Evolutionary conservation across 2,329 filamentous ascomycete genomes (phyloP), one percentile per base, ranked within the genome.

Genomic region (Microthyrium microscopicum): DNA sequence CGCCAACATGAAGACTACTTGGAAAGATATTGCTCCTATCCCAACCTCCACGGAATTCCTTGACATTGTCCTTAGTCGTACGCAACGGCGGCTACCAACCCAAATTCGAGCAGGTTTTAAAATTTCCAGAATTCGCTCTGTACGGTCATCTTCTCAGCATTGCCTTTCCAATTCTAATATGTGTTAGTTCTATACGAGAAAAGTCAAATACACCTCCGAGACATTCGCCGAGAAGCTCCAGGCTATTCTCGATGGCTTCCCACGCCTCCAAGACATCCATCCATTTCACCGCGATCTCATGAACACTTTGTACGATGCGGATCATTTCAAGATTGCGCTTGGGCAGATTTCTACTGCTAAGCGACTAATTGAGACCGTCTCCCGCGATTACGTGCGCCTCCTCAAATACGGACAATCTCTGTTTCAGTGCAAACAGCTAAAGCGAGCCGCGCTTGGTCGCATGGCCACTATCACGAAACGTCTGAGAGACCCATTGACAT

Each of bases 341-440:
- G 91, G 89, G 39, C 89, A 95, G 58, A 65, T 98, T 29, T 91
- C 84, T 27, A 95, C 89, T 4, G 89, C 89, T 33, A 95, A 94
- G 64, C 81, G 91, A 51, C 64, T 95, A 43, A 91, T 98, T 36
- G 89, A 98, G 68, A 91, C 85, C 35, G 89, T 98, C 15, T 25
- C 82, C 39, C 73, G 89, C 52, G 89, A 98, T 57, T 98, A 98
- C 52, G 84, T 98, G 41, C 82, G 89, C 44, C 71, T 98, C 29
- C 71, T 92, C 56, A 91, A 93, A 68, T 95, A 98, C 62, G 85
- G 83, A 35, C 85, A 93, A 64, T 91, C 77, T 49, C 70, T 98
- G 42, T 98, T 87, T 66, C 89, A 98, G 64, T 95, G 87, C 71
- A 98, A 98, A 64, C 85, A 95, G 65, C 73, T 98, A 49, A 98